phyloP scores from a whole-genome alignment of 768 basidiomycete genomes.

The Filobasidium floriforme region DNA sequence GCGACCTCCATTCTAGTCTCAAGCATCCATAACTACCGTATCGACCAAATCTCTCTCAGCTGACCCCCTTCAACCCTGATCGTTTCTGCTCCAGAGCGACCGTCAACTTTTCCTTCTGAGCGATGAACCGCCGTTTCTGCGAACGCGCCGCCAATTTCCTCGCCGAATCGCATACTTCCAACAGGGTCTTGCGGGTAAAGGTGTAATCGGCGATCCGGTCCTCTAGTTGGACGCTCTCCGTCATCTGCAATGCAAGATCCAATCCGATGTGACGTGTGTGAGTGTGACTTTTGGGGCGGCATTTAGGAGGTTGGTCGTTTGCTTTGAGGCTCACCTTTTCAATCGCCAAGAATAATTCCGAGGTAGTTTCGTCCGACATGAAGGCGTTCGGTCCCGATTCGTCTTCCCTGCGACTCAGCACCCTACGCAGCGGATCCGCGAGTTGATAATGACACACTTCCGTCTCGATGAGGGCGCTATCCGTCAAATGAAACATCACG shows the following conservation, averaged over 20 bases:
- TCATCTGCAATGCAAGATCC: neutral
- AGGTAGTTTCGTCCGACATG: neutral
- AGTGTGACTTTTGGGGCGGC: neutral
- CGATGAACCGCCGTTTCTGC: neutral
- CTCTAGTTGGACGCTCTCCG: neutral
- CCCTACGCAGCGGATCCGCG: neutral
- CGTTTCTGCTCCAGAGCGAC: neutral
- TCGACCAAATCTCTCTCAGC: neutral
- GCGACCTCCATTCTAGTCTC: neutral
- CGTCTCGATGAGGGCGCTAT: neutral
- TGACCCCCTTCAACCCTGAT: neutral
- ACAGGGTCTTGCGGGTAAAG: neutral
- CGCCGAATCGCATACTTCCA: neutral
- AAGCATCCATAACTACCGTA: neutral
- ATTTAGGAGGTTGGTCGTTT: neutral
- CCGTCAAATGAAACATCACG: neutral
- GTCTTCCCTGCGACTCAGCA: neutral
- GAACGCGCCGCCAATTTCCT: neutral
- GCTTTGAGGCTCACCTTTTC: neutral
- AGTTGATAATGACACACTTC: conserved; percentile 1
- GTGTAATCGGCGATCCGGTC: neutral
- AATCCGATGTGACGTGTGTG: neutral
- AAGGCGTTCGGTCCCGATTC: neutral
- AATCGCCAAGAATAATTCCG: neutral
- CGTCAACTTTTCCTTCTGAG: neutral